Percentiles rank a stretch among this genome's conserved stretches.
phyloP scores from a whole-genome alignment of 331 rosid genomes.

The Pyrus hybrid region DNA sequence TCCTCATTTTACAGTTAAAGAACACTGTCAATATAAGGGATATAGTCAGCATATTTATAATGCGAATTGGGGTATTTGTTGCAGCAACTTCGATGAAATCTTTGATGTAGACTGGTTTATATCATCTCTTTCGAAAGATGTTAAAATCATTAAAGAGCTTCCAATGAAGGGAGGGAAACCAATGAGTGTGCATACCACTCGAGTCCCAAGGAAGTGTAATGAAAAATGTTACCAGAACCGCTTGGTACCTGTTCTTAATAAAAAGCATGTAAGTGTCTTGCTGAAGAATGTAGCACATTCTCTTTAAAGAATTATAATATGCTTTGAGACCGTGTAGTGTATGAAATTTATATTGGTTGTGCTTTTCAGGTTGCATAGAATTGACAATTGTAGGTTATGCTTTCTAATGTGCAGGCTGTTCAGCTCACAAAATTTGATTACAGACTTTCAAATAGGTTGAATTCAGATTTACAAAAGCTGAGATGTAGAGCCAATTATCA shows the following conservation, averaged over 20 bases:
- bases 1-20: background rate
- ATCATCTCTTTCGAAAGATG: slow-evolving; percentile 56
- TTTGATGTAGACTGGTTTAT: slow-evolving; percentile 76
- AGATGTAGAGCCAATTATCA: slow-evolving; percentile 89
- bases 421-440: slow-evolving; percentile 86
- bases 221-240: slow-evolving; percentile 53
- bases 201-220: slow-evolving; percentile 86
- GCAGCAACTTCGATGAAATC: slow-evolving; percentile 79
- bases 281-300: background rate
- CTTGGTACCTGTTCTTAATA: slow-evolving; percentile 60
- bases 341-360: too few relatives aligned
- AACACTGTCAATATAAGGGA: background rate
- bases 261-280: slow-evolving; percentile 53
- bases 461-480: slow-evolving; percentile 58
- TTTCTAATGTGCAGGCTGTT: slow-evolving; percentile 49
- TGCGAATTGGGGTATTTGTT: slow-evolving; percentile 19
- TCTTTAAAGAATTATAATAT: background rate
- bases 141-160: slow-evolving; percentile 52
- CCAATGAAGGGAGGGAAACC: slow-evolving; percentile 40
- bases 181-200: slow-evolving; percentile 37
- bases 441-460: slow-evolving; percentile 79
- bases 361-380: background rate
- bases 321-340: too few relatives aligned
- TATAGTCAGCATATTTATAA: background rate
- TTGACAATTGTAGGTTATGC: background rate